Evolutionary conservation across 2,329 filamentous ascomycete genomes (phyloP).

Genomic region (Fusarium coffeatum): DNA sequence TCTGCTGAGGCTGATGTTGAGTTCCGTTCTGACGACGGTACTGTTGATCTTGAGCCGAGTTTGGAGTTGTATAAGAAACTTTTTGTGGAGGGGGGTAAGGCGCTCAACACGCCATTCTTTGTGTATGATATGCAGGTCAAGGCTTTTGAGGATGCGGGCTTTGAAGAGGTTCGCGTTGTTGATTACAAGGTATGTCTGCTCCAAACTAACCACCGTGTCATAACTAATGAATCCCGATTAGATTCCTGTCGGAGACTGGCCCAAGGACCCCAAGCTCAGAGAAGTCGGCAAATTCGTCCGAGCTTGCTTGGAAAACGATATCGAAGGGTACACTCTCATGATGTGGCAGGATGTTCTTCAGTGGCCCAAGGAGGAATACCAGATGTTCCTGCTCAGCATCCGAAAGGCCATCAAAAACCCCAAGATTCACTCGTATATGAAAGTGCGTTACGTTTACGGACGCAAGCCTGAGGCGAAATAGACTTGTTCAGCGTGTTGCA

Average conservation of each 20-base stretch:
- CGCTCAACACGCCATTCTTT: background rate
- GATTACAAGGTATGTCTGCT: slow-evolving; percentile 6
- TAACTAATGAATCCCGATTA: no score
- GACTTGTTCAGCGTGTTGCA: background rate
- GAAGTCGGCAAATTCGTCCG: slow-evolving; percentile 20
- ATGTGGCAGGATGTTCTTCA: slow-evolving; percentile 20
- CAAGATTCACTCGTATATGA: slow-evolving; percentile 26
- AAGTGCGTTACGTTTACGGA: slow-evolving; percentile 27
- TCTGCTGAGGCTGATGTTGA: slow-evolving; percentile 25
- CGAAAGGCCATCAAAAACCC: slow-evolving; percentile 21
- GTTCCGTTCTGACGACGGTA: slow-evolving; percentile 23
- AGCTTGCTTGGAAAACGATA: slow-evolving; percentile 37
- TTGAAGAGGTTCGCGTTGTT: background rate
- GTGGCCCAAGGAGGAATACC: slow-evolving; percentile 28
- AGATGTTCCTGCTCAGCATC: slow-evolving; percentile 16
- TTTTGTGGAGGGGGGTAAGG: background rate
- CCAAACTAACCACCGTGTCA: no score
- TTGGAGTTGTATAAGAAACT: background rate
- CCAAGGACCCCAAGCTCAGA: slow-evolving; percentile 16
- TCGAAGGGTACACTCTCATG: slow-evolving; percentile 29
- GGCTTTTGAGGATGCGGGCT: background rate
- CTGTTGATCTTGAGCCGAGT: background rate
- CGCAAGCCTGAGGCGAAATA: slow-evolving; percentile 4
- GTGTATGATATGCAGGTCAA: slow-evolving; percentile 6
- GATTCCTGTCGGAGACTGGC: slow-evolving; percentile 28